phyloP scores from a whole-genome alignment of 2,329 filamentous ascomycete species.

The Beauveria varroae region DNA sequence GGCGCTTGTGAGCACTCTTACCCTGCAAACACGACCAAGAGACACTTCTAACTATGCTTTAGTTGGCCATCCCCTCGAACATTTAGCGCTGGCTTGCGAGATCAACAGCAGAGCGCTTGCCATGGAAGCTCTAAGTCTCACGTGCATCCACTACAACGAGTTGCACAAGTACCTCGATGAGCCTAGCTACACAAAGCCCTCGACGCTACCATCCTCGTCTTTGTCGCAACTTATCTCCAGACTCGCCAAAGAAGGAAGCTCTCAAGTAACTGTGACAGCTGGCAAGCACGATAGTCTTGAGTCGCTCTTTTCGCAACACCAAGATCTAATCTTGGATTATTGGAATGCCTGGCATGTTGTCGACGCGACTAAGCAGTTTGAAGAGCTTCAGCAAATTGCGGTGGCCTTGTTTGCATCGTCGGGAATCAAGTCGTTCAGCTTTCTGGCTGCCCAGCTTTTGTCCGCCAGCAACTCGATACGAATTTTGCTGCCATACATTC shows the following conservation, averaged over 20 bases:
- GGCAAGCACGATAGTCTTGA: constrained; percentile 57
- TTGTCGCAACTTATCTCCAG: constrained; percentile 64
- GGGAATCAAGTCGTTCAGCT: constrained; percentile 61
- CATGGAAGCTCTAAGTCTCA: constrained; percentile 77
- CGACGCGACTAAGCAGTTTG: constrained; percentile 67
- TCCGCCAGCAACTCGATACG: constrained; percentile 83
- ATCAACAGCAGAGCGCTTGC: constrained; percentile 76
- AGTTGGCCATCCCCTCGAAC: constrained; percentile 91
- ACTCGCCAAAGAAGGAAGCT: constrained; percentile 59
- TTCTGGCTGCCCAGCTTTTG: constrained; percentile 74
- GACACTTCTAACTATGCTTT: constrained; percentile 7
- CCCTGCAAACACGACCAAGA: neutral
- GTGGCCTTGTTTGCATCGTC: constrained; percentile 55
- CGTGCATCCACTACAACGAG: constrained; percentile 50
- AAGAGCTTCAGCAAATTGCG: constrained; percentile 57
- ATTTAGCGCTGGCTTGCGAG: constrained; percentile 90
- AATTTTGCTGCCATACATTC: constrained; percentile 73
- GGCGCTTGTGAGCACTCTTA: constrained; percentile 57
- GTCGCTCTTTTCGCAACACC: constrained; percentile 59
- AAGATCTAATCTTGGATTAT: constrained; percentile 69
- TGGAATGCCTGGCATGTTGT: constrained; percentile 81
- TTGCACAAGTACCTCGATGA: constrained; percentile 66
- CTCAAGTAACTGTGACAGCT: constrained; percentile 57
- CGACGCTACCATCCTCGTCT: constrained; percentile 52
- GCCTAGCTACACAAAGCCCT: constrained; percentile 58